Base-by-base conservation (phyloP, 805 yeast species). In the Ogataea pignaliae region DNA sequence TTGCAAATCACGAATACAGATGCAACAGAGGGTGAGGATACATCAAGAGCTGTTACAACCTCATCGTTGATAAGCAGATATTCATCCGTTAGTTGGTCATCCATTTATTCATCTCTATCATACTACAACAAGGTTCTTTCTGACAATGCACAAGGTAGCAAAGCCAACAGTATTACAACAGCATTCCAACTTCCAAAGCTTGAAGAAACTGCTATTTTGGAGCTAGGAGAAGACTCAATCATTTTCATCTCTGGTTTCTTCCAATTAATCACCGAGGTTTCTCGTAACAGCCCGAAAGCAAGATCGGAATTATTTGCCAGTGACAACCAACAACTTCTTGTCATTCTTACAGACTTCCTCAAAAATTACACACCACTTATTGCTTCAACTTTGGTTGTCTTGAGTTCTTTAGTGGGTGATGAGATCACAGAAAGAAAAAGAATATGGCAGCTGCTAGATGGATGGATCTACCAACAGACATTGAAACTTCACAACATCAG, bases 191-290 rank as follows among this genome's bases (percentile, higher is more conserved):
- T 42, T 38, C 34, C 50, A 21, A 42, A 47, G 16, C 36, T 47
- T 1, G 45, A 43, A 14, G 42, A 43, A n/a, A 36, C 39, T 17
- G 43, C 53, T 3, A 74, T 72, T 30, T 72, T 74, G 10, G 88
- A 83, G 41, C 68, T 89, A 29, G 85, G 86, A 31, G 95, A 88
- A 51, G 97, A 89, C 59, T 84, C 90, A 0, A 66, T 87, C 8
- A 73, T 88, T 8, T 80, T 86, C 42, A 69, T 89, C 7, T 76
- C 90, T 0, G 85, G 96, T 0, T 81, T 86, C 52, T 68, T 88
- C 45, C 80, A 85, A 21, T 65, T 93, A 40, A 67, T 89, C 2
- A 70, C 75, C 9, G 73, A 75, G 41, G 77, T 80, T 28, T 71
- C 82, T 1, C 56, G 58, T 3, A 66, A 75, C 52, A 69, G 72